Base-by-base conservation (phyloP, 352 stramenopile genomes). In the Phytophthora aleatoria region DNA sequence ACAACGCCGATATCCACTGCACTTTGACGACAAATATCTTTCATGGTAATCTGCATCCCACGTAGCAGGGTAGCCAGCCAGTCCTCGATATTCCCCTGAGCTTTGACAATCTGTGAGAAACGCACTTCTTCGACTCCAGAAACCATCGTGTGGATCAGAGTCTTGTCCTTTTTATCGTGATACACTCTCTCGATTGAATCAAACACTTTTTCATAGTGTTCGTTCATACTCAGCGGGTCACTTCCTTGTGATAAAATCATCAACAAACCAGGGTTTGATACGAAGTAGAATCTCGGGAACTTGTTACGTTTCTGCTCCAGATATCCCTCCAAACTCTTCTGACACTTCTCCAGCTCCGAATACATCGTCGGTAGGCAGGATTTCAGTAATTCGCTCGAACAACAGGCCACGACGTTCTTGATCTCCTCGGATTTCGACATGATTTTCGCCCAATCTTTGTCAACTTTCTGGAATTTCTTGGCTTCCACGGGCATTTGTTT, bases 161-260 rank as follows among this genome's bases (percentile, higher is more conserved):
- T 98, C 74, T 98, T 98, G 81, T 99, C 97, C 58, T 99, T 99
- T 64, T 98, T 98, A 76, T 99, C 96, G 65, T 99, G 97, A 50
- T 97, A 96, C 2, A 99, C 97, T 45, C 97, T 97, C 51, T 98
- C 95, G 45, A 99, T 96, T n/a, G 96, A 97, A 74, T 99, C 97
- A 70, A 99, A 99, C 11, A 99, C 94, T 70, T 99, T 99, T 64
- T 99, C 96, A 72, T 99, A 99, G 80, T 99, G 97, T 38, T 98
- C 92, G 66, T 99, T 99, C 92, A 99, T 99, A 67, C 95, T 97
- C 60, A 98, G 75, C 5, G 97, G 97, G 74, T 99, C 97, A 43
- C 91, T 98, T 38, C 93, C 97, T 68, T 99, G 96, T 5, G 95
- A 99, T 24, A 99, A 76, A 58, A 99, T 99, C 64, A 98, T 98